phyloP scores from a whole-genome alignment of 768 basidiomycete genomes.

The Hirschioporus abietinus region DNA sequence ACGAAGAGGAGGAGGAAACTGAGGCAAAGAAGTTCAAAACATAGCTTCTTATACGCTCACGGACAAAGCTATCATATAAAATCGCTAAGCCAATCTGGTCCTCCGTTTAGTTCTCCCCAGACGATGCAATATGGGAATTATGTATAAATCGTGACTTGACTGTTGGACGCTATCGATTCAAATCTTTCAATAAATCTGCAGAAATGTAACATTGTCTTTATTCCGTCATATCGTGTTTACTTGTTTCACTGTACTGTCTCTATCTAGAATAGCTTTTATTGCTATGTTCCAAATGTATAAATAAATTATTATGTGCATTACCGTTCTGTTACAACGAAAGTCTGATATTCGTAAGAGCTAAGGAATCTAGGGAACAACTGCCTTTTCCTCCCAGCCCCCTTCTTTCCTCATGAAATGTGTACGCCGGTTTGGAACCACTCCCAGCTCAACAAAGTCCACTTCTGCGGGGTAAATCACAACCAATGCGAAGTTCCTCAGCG shows the following conservation, averaged over 20 bases:
- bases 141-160: background rate
- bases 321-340: background rate
- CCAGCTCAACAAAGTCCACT: slow-evolving; percentile 67
- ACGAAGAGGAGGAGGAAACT: background rate
- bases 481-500: slow-evolving; percentile 65
- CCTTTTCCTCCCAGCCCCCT: slow-evolving; percentile 52
- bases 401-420: slow-evolving; percentile 44
- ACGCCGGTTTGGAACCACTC: slow-evolving; percentile 50
- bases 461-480: slow-evolving; percentile 64
- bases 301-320: background rate
- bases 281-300: background rate
- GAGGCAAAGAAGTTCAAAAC: background rate
- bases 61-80: background rate
- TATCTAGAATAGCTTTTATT: background rate
- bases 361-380: slow-evolving; percentile 50
- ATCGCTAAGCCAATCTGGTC: background rate
- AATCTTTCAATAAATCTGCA: background rate
- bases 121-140: background rate
- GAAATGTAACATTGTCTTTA: background rate
- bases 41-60: background rate
- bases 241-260: background rate
- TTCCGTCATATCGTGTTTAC: background rate
- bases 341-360: background rate
- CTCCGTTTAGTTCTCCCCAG: background rate
- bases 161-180: background rate